Conservation (phyloP, 2,329 filamentous ascomycete genomes). For the Albifimbria verrucaria region DNA sequence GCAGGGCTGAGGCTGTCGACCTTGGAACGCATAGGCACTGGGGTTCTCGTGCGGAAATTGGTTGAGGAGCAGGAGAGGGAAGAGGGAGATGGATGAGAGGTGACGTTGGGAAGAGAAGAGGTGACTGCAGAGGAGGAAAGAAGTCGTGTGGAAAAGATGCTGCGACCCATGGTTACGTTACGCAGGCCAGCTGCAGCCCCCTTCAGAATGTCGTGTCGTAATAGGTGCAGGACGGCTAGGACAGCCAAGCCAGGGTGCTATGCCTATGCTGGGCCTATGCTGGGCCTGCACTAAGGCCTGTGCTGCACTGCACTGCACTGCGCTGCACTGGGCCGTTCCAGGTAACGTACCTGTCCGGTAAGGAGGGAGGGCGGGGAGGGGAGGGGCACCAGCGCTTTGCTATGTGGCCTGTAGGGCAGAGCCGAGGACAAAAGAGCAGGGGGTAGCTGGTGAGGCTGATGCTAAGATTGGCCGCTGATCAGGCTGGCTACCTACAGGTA, state of each 20-base stretch:
- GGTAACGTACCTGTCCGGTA: neutral
- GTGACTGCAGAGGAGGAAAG: slow-evolving; percentile 37
- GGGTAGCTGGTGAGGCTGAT: too few species aligned
- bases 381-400: neutral
- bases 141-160: slow-evolving; percentile 52
- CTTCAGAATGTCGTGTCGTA: neutral
- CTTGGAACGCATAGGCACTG: slow-evolving; percentile 51
- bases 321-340: neutral
- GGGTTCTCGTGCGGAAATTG: slow-evolving; percentile 26
- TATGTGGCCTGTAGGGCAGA: too few species aligned
- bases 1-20: slow-evolving; percentile 37
- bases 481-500: too few species aligned
- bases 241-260: too few species aligned
- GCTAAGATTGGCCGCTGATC: too few species aligned
- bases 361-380: neutral
- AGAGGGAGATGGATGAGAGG: slow-evolving; percentile 31
- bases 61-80: slow-evolving; percentile 25
- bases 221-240: neutral
- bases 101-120: slow-evolving; percentile 23
- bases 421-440: too few species aligned
- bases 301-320: neutral
- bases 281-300: too few species aligned
- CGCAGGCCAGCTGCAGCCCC: too few species aligned
- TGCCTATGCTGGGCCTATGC: too few species aligned
- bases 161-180: slow-evolving; percentile 46